Evolutionary conservation across 2,329 filamentous ascomycete genomes (phyloP).

Genomic region (Aspergillus sp.): DNA sequence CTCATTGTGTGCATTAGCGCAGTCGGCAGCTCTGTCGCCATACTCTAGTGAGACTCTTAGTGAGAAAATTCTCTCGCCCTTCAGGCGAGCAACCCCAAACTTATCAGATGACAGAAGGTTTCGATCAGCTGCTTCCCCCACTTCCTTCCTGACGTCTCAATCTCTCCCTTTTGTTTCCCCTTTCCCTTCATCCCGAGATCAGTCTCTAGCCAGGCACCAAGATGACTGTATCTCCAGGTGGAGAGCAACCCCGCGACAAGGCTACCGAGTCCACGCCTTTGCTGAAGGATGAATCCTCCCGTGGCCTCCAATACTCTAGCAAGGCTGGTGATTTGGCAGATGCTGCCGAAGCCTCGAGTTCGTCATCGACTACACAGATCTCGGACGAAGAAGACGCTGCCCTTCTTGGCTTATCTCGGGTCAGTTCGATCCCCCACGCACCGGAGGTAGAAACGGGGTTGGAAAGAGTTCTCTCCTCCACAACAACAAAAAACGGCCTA

Average conservation of each 20-base stretch:
- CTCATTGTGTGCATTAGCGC: neutral
- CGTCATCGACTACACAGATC: neutral
- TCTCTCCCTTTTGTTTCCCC: neutral
- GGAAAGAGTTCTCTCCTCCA: constrained; percentile 21
- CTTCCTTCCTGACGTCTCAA: neutral
- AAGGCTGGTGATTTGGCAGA: constrained; percentile 36
- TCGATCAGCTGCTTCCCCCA: neutral
- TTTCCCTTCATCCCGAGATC: neutral
- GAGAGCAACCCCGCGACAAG: neutral
- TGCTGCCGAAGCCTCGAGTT: constrained; percentile 25
- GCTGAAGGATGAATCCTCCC: constrained; percentile 8
- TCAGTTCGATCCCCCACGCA: constrained; percentile 28
- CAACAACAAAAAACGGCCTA: constrained; percentile 11
- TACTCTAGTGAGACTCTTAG: neutral
- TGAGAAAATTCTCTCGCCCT: neutral
- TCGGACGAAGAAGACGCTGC: constrained; percentile 20
- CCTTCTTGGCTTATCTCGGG: constrained; percentile 18
- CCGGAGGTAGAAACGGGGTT: constrained; percentile 27
- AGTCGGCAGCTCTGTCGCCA: neutral
- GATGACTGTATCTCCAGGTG: constrained; percentile 2
- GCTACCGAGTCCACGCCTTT: constrained; percentile 21
- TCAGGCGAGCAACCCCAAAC: no score
- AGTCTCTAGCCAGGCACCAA: neutral
- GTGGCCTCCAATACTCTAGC: constrained; percentile 29
- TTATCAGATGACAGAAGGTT: no score